These are phyloP conservation scores for Tinospora cordifolia DNA, from an alignment of 164 flowering plant genomes.

Conservation along the genomic window DNA sequence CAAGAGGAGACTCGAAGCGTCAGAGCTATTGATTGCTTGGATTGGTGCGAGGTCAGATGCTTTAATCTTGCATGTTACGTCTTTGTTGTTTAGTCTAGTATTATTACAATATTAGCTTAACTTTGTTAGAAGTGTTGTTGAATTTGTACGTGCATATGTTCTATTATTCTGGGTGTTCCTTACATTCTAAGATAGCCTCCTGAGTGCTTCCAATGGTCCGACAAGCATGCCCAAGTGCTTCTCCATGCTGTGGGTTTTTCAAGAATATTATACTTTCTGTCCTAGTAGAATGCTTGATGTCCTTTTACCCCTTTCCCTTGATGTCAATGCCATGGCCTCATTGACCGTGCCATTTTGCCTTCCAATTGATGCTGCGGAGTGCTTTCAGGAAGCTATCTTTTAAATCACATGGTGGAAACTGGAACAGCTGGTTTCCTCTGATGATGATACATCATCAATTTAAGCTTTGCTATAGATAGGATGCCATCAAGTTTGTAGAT, in stretches of 20 bases:
- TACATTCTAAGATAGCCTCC: background rate
- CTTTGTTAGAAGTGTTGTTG: background rate
- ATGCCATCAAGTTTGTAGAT: background rate
- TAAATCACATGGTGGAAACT: background rate
- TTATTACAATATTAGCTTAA: background rate
- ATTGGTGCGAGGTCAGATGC: conserved; percentile 71
- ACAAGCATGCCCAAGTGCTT: background rate
- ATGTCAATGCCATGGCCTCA: background rate
- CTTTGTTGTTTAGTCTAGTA: background rate
- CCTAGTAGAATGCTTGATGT: background rate
- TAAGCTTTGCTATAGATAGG: background rate
- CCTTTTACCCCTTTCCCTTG: background rate
- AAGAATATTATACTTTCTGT: background rate
- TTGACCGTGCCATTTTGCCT: background rate
- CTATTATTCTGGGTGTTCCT: background rate
- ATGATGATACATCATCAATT: background rate
- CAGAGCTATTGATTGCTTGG: conserved; percentile 72
- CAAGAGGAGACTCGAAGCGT: conserved; percentile 41
- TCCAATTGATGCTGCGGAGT: background rate
- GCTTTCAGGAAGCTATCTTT: background rate
- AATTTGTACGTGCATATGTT: no score
- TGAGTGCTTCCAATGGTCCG: background rate
- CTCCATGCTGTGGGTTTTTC: background rate
- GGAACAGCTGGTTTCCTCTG: background rate
- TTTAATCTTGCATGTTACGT: background rate